These are phyloP conservation scores for Elongisporangium undulatum DNA, from an alignment of 352 stramenopile genomes.

Conservation along the genomic window DNA sequence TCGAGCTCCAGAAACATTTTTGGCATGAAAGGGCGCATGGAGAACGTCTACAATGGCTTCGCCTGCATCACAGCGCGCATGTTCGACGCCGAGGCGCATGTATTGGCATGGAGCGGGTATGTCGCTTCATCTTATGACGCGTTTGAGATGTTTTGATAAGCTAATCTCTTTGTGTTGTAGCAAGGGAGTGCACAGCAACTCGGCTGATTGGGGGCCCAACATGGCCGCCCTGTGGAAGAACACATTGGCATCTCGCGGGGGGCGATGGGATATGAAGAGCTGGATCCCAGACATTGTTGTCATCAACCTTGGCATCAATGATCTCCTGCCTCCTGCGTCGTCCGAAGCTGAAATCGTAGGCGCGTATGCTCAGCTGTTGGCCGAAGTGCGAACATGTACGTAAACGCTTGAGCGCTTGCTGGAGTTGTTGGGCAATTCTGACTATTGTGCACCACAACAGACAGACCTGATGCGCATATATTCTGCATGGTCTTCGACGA, in stretches of 20 bases:
- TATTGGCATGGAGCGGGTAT: conserved; percentile 82
- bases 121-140: conserved; percentile 2
- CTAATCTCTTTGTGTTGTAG: conserved; percentile 18
- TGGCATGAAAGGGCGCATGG: conserved; percentile 84
- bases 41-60: conserved; percentile 87
- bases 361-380: conserved; percentile 62
- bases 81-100: conserved; percentile 81
- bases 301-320: conserved; percentile 81
- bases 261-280: conserved; percentile 65
- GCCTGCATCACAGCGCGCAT: conserved; percentile 80
- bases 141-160: neutral
- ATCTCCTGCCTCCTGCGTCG: conserved; percentile 78
- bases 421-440: neutral
- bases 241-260: conserved; percentile 69
- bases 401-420: neutral
- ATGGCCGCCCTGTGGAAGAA: conserved; percentile 83
- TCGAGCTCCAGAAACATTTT: conserved; percentile 75
- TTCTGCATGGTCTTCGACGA: conserved; percentile 87
- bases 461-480: conserved; percentile 77
- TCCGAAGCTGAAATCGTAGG: conserved; percentile 81
- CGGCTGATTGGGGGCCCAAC: conserved; percentile 76
- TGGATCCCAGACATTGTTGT: conserved; percentile 83
- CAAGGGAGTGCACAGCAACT: conserved; percentile 85
- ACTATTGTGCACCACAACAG: conserved; percentile 14
- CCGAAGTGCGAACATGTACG: conserved; percentile 78